Conservation (phyloP, 352 stramenopile species). For the Phytophthora citricola region DNA sequence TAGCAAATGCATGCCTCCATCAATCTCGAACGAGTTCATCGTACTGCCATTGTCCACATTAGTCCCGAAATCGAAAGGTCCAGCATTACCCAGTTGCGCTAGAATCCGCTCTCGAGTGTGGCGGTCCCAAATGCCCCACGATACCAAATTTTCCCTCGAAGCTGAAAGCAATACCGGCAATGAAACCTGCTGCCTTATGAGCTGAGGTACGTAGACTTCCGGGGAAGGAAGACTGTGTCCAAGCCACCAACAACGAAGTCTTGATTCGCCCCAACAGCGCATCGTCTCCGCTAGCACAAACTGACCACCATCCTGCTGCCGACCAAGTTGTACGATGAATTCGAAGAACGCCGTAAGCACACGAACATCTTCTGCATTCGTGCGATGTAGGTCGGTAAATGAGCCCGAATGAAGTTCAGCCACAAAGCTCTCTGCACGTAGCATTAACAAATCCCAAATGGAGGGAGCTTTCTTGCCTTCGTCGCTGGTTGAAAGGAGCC, state of each 20-base stretch:
- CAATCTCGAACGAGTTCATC: constrained; percentile 27
- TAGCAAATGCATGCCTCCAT: constrained; percentile 64
- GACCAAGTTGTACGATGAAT: constrained; percentile 56
- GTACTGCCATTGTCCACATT: neutral
- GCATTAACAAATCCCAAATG: constrained; percentile 63
- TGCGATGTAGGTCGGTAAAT: constrained; percentile 32
- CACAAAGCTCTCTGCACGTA: constrained; percentile 48
- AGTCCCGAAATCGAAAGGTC: neutral
- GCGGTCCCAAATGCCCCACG: constrained; percentile 66
- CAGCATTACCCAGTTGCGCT: constrained; percentile 28
- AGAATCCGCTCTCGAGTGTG: constrained; percentile 64
- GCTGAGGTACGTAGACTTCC: constrained; percentile 44
- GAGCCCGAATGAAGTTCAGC: constrained; percentile 46
- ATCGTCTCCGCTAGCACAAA: constrained; percentile 39
- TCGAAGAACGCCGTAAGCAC: constrained; percentile 65
- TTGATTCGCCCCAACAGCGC: constrained; percentile 58
- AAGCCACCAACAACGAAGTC: constrained; percentile 66
- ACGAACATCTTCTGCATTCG: constrained; percentile 46
- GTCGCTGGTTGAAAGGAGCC: constrained; percentile 31
- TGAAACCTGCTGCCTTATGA: constrained; percentile 54
- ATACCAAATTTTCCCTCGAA: constrained; percentile 75
- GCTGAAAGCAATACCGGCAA: constrained; percentile 53
- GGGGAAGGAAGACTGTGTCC: constrained; percentile 43
- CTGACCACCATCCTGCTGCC: constrained; percentile 32
- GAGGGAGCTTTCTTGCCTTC: constrained; percentile 17